phyloP scores from a whole-genome alignment of 257 asterid genomes.

The Plantago major region DNA sequence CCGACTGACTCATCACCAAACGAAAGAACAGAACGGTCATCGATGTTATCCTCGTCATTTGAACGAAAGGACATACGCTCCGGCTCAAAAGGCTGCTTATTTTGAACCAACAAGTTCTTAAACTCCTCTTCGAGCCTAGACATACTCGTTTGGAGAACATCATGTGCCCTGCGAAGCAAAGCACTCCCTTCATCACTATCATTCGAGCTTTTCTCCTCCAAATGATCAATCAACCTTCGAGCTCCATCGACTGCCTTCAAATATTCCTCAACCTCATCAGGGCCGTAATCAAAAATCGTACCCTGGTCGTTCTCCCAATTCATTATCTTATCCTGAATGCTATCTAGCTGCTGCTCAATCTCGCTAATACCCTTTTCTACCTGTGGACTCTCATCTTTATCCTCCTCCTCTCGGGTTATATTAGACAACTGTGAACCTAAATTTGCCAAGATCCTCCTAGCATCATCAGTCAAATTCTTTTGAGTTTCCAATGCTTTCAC shows the following conservation, averaged over 20 bases:
- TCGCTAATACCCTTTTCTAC: constrained; percentile 38
- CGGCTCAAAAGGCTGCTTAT: constrained; percentile 78
- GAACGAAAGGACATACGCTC: constrained; percentile 89
- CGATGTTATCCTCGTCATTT: constrained; percentile 62
- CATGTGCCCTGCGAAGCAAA: constrained; percentile 51
- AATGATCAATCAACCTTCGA: constrained; percentile 47
- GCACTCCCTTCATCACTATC: constrained; percentile 30
- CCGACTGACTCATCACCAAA: constrained; percentile 82
- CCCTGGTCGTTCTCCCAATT: constrained; percentile 66
- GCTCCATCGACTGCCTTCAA: constrained; percentile 63
- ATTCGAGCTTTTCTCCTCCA: constrained; percentile 42
- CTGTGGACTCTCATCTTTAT: constrained; percentile 15
- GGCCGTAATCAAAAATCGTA: constrained; percentile 80
- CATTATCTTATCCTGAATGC: constrained; percentile 55
- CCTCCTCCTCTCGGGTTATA: constrained; percentile 32
- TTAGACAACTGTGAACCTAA: constrained; percentile 58
- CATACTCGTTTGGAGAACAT: constrained; percentile 80
- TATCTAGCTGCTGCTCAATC: constrained; percentile 52
- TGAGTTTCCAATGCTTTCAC: constrained; percentile 50
- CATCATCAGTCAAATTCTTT: constrained; percentile 43
- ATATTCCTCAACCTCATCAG: constrained; percentile 62
- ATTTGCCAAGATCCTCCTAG: constrained; percentile 59
- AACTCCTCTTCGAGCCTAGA: constrained; percentile 89
- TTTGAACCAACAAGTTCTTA: constrained; percentile 67
- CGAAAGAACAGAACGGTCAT: constrained; percentile 59